Percentiles rank a stretch among this genome's conserved stretches.
Evolutionary conservation across 352 stramenopile species (phyloP).

Genomic region (Plasmopara viticola): DNA sequence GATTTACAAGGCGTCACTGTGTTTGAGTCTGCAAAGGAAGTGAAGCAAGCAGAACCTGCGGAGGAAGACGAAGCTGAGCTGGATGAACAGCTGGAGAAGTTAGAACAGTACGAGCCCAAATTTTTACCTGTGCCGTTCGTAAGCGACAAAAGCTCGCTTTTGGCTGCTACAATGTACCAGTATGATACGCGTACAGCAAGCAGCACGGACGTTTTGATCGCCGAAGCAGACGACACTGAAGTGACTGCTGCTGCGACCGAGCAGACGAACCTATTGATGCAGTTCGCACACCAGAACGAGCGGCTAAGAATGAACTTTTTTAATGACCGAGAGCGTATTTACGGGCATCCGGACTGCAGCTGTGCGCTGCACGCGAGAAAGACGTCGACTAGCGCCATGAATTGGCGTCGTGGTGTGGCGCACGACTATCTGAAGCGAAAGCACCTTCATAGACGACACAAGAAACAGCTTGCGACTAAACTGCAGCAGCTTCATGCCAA

Average conservation of each 20-base stretch:
- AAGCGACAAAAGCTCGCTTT: conserved; percentile 34
- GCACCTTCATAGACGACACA: conserved; percentile 65
- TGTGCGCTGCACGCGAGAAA: conserved; percentile 29
- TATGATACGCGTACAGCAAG: conserved; percentile 10
- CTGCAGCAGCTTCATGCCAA: conserved; percentile 42
- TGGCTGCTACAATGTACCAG: conserved; percentile 42
- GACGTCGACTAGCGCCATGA: conserved; percentile 16
- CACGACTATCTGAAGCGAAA: conserved; percentile 56
- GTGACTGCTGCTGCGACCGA: conserved; percentile 19
- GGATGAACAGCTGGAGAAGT: conserved; percentile 29
- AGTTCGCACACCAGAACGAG: conserved; percentile 47
- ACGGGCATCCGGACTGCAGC: conserved; percentile 37
- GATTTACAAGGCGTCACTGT: neutral
- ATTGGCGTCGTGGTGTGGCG: conserved; percentile 49
- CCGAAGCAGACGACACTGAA: conserved; percentile 2
- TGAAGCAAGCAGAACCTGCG: conserved; percentile 10
- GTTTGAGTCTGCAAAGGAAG: neutral
- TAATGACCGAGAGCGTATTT: conserved; percentile 39
- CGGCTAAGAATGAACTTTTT: conserved; percentile 44
- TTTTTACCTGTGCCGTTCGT: conserved; percentile 32
- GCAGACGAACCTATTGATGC: conserved; percentile 33
- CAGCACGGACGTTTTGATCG: conserved; percentile 1
- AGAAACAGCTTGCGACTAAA: conserved; percentile 52
- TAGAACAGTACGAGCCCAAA: conserved; percentile 37
- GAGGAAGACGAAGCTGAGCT: conserved; percentile 19